Conservation (phyloP, 2,329 filamentous ascomycete genomes). For the Colletotrichum coccodes region DNA sequence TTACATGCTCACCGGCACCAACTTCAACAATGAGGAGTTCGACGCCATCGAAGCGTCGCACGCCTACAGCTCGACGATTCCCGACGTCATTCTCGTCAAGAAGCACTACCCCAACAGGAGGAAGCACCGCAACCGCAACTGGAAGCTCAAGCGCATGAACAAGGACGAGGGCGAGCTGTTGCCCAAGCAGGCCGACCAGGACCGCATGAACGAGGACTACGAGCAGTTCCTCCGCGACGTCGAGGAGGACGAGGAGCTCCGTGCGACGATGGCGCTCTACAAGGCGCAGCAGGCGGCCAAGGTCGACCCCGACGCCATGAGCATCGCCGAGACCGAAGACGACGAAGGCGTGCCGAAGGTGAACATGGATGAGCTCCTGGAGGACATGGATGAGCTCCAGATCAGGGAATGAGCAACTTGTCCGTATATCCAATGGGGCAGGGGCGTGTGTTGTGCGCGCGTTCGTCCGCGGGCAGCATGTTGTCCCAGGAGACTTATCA, state of each 20-base stretch:
- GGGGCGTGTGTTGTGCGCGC: neutral
- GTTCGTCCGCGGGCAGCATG: neutral
- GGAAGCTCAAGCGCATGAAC: slow-evolving; percentile 94
- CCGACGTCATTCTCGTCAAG: slow-evolving; percentile 95
- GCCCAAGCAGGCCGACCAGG: slow-evolving; percentile 87
- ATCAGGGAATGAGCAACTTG: slow-evolving; percentile 63
- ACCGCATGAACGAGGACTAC: slow-evolving; percentile 90
- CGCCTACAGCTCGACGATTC: slow-evolving; percentile 81
- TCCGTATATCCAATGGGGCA: neutral
- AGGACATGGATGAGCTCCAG: slow-evolving; percentile 91
- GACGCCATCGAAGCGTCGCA: slow-evolving; percentile 84
- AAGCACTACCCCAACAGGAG: slow-evolving; percentile 91
- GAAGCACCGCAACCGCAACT: slow-evolving; percentile 86
- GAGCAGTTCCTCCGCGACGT: slow-evolving; percentile 97
- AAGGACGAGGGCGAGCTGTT: slow-evolving; percentile 89
- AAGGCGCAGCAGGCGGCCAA: slow-evolving; percentile 70
- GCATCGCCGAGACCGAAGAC: slow-evolving; percentile 70
- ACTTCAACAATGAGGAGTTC: slow-evolving; percentile 90
- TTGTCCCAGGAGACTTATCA: slow-evolving; percentile 3
- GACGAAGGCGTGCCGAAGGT: slow-evolving; percentile 76
- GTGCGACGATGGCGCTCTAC: slow-evolving; percentile 87
- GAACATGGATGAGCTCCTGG: slow-evolving; percentile 83
- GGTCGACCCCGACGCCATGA: slow-evolving; percentile 71
- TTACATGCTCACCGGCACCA: slow-evolving; percentile 89
- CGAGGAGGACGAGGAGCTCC: slow-evolving; percentile 91